Conservation (phyloP, 352 stramenopile species). For the Lagenidium sp. region DNA sequence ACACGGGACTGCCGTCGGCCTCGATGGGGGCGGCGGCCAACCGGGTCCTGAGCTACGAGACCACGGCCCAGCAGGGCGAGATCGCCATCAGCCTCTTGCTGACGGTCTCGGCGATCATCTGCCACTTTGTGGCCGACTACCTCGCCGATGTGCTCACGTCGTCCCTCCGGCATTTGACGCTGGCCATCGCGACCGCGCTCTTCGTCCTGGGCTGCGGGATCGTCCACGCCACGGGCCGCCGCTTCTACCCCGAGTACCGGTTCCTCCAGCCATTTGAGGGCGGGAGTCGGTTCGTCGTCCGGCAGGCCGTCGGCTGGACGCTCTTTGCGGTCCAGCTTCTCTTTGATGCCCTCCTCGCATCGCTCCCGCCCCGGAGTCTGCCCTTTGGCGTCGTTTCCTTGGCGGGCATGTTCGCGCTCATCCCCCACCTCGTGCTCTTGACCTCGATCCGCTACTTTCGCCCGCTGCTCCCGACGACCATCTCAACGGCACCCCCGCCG, state of each 20-base stretch:
- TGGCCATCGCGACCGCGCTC: constrained; percentile 16
- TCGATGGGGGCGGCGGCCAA: neutral
- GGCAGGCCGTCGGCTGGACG: constrained; percentile 43
- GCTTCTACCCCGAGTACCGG: constrained; percentile 17
- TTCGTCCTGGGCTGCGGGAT: constrained; percentile 21
- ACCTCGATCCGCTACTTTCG: constrained; percentile 30
- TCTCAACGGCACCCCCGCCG: no score
- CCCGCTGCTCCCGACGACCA: no score
- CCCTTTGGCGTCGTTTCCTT: constrained; percentile 19
- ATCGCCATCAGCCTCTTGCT: constrained; percentile 31
- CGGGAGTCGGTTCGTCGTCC: constrained; percentile 29
- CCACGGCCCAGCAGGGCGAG: constrained; percentile 16
- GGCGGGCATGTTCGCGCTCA: constrained; percentile 21
- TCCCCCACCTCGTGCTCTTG: constrained; percentile 25
- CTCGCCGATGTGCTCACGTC: constrained; percentile 12
- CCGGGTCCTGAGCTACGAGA: constrained; percentile 1
- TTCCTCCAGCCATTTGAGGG: constrained; percentile 46
- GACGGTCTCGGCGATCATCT: constrained; percentile 23
- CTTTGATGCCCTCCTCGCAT: constrained; percentile 36
- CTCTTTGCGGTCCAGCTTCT: constrained; percentile 36
- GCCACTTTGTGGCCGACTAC: constrained; percentile 27
- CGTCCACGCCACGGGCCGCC: constrained; percentile 20
- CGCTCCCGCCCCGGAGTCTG: constrained; percentile 12
- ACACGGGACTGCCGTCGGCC: neutral
- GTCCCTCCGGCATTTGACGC: constrained; percentile 1